Base-by-base conservation (phyloP, 2,329 filamentous ascomycete species). In the Immersiporthe knoxdaviesiana region DNA sequence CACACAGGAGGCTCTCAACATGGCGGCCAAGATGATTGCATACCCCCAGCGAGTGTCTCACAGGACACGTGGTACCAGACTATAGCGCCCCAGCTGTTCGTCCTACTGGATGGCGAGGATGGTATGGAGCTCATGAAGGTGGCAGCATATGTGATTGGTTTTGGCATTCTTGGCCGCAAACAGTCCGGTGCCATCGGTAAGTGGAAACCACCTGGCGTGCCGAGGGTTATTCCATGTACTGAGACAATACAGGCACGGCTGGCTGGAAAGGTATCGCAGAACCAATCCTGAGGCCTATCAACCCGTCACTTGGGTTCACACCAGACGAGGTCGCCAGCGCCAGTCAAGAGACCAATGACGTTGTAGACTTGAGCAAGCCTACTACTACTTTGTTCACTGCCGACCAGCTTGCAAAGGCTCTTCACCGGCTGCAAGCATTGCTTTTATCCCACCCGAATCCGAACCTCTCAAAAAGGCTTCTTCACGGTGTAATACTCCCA, bases 381-480 rank as follows among this genome's bases (percentile, higher is more conserved):
- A 77, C 69, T 8, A 77, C 69, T 18, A 76, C 85, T 0, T 70
- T 91, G 12, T 83, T 89, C 21, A 72, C 79, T 7, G 77, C 84
- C 3, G 74, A 79, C 1, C 79, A 84, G 1, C 77, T 92, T 5
- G 79, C 81, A 24, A 76, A 76, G 44, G 84, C 87, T 1, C 75
- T 93, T 2, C 81, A 79, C 41, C 83, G 90, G 21, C 77, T 93
- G 0, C 82, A 81, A 47, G 81, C 84, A 0, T 78, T 93, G 1
- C 76, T 89, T 1, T 81, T 86, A 27, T 90, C 89, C 0, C 90
- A 91, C 74, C 89, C 90, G 0, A 90, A 91, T 67, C 87, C 90
- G 0, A 89, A 89, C 0, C 78, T 92, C 12, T 86, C 88, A 59
- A 88, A 84, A 72, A 82, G 91, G 64, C 79, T 93, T 0, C 77